These are phyloP conservation scores for Zygoascus meyerae DNA, from an alignment of 1,139 yeast genomes.

Conservation along the genomic window DNA sequence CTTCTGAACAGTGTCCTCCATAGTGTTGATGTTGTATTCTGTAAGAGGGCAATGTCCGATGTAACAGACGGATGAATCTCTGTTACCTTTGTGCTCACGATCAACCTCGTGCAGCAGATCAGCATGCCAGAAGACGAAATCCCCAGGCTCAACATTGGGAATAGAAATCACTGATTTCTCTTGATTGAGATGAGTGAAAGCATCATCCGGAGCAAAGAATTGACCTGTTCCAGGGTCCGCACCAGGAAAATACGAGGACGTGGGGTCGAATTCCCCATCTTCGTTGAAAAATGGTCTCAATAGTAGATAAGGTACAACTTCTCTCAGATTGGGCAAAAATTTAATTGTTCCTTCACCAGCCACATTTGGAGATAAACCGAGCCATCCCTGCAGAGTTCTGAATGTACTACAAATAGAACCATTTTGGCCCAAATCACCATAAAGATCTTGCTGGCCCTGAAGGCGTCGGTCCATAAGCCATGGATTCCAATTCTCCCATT, in stretches of 20 bases:
- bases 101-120: conserved; percentile 48
- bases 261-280: conserved; percentile 4
- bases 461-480: conserved; percentile 9
- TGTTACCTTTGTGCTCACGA: conserved; percentile 36
- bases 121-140: conserved; percentile 47
- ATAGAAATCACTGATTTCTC: conserved; percentile 24
- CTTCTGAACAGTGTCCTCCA: conserved; percentile 6
- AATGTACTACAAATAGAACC: conserved; percentile 26
- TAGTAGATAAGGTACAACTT: conserved; percentile 40
- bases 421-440: conserved; percentile 4
- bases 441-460: conserved; percentile 6
- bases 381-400: conserved; percentile 47
- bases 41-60: conserved; percentile 17
- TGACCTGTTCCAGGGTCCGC: conserved; percentile 7
- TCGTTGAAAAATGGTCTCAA: conserved; percentile 41
- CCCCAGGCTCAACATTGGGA: conserved; percentile 31
- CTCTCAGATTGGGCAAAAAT: conserved; percentile 36
- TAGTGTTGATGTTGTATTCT: conserved; percentile 6
- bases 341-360: conserved; percentile 44
- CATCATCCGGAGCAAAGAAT: conserved; percentile 8
- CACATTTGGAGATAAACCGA: conserved; percentile 38
- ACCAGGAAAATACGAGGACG: conserved; percentile 7
- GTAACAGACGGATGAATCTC: conserved; percentile 40
- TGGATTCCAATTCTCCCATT: conserved; percentile 37
- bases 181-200: conserved; percentile 24